Conservation (phyloP, 768 basidiomycete genomes). For the Suillus discolor region DNA sequence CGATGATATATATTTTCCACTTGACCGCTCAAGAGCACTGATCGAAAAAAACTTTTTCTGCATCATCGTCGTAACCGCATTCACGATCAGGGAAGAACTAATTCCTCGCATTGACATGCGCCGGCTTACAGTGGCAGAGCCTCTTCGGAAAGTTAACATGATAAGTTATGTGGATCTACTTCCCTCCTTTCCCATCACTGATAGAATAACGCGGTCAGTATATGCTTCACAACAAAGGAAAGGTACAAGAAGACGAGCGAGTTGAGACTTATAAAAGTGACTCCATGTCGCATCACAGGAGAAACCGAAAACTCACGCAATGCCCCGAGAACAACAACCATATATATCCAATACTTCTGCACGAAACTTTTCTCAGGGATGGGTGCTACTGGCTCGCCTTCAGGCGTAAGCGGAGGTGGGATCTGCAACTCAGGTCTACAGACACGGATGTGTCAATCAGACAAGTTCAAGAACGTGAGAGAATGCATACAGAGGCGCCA, state of each 20-base stretch:
- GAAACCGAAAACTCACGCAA: constrained; percentile 47
- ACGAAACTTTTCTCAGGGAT: constrained; percentile 75
- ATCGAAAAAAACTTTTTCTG: no score
- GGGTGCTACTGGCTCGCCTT: constrained; percentile 65
- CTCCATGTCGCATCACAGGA: neutral
- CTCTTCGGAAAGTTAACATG: neutral
- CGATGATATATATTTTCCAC: no score
- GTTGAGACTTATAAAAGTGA: neutral
- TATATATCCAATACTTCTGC: constrained; percentile 92
- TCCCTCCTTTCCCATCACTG: constrained; percentile 31
- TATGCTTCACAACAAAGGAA: neutral
- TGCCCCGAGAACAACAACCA: constrained; percentile 58
- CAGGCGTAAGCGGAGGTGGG: constrained; percentile 65
- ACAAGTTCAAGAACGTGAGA: neutral
- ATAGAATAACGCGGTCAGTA: neutral
- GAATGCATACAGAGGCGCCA: constrained; percentile 58
- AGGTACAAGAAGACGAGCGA: neutral
- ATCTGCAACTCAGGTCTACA: constrained; percentile 66
- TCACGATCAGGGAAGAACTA: neutral
- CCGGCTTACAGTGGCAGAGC: neutral
- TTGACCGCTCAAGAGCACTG: no score
- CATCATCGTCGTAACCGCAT: no score
- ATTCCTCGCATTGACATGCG: neutral
- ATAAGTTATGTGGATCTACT: constrained; percentile 13
- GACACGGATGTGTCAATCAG: constrained; percentile 8